Base-by-base conservation (phyloP, 768 basidiomycete species). In the Suillus lakei region DNA sequence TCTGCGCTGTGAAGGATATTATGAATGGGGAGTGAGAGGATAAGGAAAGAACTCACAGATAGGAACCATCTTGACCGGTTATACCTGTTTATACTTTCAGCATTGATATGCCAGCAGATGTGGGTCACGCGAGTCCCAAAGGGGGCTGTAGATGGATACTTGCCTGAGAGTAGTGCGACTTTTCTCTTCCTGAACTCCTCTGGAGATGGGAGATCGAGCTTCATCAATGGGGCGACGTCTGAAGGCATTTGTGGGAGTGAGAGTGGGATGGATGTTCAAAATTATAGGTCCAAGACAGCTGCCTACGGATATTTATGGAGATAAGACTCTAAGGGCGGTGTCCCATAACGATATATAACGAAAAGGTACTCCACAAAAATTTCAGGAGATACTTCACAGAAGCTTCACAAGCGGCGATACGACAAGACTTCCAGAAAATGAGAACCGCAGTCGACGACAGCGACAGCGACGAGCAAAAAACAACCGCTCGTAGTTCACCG, bases 31-130 rank as follows among this genome's bases (percentile, higher is more conserved):
- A 69, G 56, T 32, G 8, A 2, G 39, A 9, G 0, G 46, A 16
- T 10, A 9, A 36, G 61, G 21, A 60, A 36, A 50, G 21, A 26
- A 51, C 93, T 76, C 78, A 95, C 89, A 98, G 82, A 78, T 98
- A 98, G 2, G 96, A 97, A 28, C 96, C 96, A 77, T 98, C 96
- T 77, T 98, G 96, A 44, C 96, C 96, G 66, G 96, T 96, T 78
- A 98, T 93, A 76, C 96, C 95, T 96, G 32, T 6, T 50, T 16
- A 50, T 16, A 50, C 15, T 26, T 50, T 50, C 26, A 50, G 26
- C 26, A 50, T 28, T 15, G 48, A 15, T 50, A 23, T 23, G 46
- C 46, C 6, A 48, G 23, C 13, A 48, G 46, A 48, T 26, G 23
- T 13, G 5, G 23, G 46, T 48, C 13, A 26, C 46, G 23, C 15